Conservation (phyloP, 2,329 filamentous ascomycete genomes). For the Alternaria burnsii region DNA sequence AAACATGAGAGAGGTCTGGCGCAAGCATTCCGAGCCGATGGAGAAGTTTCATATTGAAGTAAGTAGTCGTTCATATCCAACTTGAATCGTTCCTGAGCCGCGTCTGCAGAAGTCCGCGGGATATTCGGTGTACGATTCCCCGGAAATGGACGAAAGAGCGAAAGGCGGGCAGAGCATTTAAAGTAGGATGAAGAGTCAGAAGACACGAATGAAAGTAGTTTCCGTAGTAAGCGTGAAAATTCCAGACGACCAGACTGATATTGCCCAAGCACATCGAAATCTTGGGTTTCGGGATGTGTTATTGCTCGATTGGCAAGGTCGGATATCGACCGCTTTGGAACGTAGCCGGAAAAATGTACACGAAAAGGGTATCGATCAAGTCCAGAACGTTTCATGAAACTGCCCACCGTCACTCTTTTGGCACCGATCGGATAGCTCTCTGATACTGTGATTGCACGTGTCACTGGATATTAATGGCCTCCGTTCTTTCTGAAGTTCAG, state of each 20-base stretch:
- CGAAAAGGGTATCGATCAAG: conserved; percentile 44
- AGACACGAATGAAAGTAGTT: neutral
- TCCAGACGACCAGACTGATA: conserved; percentile 4
- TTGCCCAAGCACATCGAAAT: neutral
- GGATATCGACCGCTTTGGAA: conserved; percentile 1
- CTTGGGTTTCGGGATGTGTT: conserved; percentile 1
- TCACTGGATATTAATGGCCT: conserved; percentile 47
- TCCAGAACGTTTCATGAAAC: conserved; percentile 26
- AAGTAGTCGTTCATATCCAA: neutral
- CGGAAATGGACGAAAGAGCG: neutral
- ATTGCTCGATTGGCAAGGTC: conserved; percentile 1
- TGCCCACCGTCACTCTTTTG: conserved; percentile 5
- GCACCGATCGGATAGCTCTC: conserved; percentile 3
- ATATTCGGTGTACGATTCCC: neutral
- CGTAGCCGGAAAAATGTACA: conserved; percentile 28
- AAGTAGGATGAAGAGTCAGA: neutral
- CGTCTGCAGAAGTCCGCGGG: neutral
- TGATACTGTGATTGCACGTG: neutral
- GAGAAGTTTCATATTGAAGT: neutral
- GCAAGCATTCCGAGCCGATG: neutral
- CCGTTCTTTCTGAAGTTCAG: conserved; percentile 83
- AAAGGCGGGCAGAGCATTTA: neutral
- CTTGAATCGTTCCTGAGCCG: neutral
- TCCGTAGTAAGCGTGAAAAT: neutral
- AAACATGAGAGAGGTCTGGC: neutral